Conservation (phyloP, 345 rosid species). For the Eucalyptus cloeziana region DNA sequence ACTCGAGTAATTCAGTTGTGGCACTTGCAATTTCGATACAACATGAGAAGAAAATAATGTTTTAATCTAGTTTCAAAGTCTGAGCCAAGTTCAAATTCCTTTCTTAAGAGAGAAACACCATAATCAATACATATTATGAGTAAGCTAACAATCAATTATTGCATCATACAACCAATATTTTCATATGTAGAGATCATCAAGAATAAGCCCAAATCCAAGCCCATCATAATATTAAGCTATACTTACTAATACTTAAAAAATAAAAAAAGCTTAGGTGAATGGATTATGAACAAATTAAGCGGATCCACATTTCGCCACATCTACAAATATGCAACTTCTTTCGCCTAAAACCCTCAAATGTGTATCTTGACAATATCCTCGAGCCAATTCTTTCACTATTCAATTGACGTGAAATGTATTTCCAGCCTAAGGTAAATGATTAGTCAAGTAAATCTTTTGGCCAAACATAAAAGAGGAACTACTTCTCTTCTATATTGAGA, state of each 20-base stretch:
- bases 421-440: neutral
- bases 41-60: neutral
- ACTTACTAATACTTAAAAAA: no score
- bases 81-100: neutral
- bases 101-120: no score
- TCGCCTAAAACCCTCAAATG: neutral
- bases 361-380: neutral
- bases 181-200: no score
- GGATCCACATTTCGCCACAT: neutral
- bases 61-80: neutral
- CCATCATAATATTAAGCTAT: no score
- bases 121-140: no score
- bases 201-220: no score
- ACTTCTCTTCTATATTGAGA: neutral
- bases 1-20: neutral
- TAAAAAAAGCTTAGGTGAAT: no score
- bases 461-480: neutral
- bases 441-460: neutral
- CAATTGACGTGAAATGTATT: neutral
- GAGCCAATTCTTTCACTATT: neutral
- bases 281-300: no score
- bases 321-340: neutral
- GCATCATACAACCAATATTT: no score
- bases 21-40: neutral
- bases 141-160: no score